Evolutionary conservation across 345 rosid species (phyloP), one percentile per base, ranked within the genome.

Genomic region (Litchi chinensis): DNA sequence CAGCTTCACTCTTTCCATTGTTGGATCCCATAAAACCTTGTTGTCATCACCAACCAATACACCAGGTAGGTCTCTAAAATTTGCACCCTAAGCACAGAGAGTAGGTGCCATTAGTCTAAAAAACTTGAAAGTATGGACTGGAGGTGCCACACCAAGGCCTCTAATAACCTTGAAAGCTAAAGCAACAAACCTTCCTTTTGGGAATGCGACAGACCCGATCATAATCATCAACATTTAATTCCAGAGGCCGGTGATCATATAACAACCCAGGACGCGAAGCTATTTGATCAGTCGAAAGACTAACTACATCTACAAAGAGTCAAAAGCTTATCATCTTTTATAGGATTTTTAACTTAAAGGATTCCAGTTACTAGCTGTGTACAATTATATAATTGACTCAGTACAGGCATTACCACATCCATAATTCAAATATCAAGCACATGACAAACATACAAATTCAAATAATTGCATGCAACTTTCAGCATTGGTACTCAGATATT

Each of bases 51-150:
- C 32, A 52, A 86, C 88, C 32, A 78, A 1, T 18, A 87, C 83
- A 44, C 89, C 90, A 4, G 74, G 62, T 57, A 89, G 50, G 60
- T 84, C 85, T 40, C 90, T 80, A 39, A 84, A 89, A 32, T 83
- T 82, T 15, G 88, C 89, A 21, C 90, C 89, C 89, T 86, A 72
- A 10, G 21, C 48, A 46, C 54, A 74, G 28, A 18, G 26, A 71
- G 32, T 10, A 69, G 18, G 7, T 24, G 56, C 2, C 50, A 22
- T 32, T 65, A 77, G 39, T 56, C 43, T 24, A 11, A 6, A 39
- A 28, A 11, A 32, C n/a, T 15, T 10, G n/a, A 11, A 46, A 21
- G 19, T 5, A 1, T 26, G 2, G 0, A 67, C 22, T 3, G 6
- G n/a, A 22, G 37, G 28, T 41, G 68, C n/a, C 22, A 60, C 56